These are phyloP conservation scores for Pestalotiopsis sp. DNA, from an alignment of 2,329 filamentous ascomycete species.

Conservation along the genomic window DNA sequence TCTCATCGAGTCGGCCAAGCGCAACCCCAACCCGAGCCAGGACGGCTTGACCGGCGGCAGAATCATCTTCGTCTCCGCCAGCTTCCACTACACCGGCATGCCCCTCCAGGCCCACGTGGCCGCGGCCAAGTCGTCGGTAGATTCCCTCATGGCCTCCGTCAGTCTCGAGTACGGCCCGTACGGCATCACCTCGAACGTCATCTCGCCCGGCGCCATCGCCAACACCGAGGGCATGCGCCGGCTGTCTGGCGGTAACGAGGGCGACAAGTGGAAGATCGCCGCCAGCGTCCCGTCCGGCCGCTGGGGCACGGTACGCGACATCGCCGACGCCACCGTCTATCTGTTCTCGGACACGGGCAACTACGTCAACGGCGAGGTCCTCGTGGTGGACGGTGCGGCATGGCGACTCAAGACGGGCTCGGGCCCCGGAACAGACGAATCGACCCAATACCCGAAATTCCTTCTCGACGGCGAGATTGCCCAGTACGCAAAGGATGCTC, in stretches of 20 bases:
- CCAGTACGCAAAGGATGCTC: constrained; percentile 38
- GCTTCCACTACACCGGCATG: constrained; percentile 85
- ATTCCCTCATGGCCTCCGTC: constrained; percentile 77
- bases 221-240: constrained; percentile 80
- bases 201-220: constrained; percentile 83
- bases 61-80: constrained; percentile 87
- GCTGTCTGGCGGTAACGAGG: constrained; percentile 42
- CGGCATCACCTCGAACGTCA: constrained; percentile 84
- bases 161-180: constrained; percentile 88
- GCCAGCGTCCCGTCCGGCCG: constrained; percentile 70
- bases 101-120: constrained; percentile 87
- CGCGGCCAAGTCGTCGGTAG: constrained; percentile 88
- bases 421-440: constrained; percentile 45
- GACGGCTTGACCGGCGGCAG: constrained; percentile 74
- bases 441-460: constrained; percentile 55
- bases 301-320: constrained; percentile 79
- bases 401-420: constrained; percentile 53
- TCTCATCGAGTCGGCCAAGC: constrained; percentile 71
- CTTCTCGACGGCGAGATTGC: constrained; percentile 39
- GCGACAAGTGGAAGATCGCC: constrained; percentile 32
- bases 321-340: constrained; percentile 89
- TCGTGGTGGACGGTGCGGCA: constrained; percentile 70
- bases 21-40: constrained; percentile 57
- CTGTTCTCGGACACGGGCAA: constrained; percentile 83
- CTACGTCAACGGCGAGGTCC: constrained; percentile 79